Evolutionary conservation across 2,329 filamentous ascomycete species (phyloP).

Genomic region (Xylariaceae sp.): DNA sequence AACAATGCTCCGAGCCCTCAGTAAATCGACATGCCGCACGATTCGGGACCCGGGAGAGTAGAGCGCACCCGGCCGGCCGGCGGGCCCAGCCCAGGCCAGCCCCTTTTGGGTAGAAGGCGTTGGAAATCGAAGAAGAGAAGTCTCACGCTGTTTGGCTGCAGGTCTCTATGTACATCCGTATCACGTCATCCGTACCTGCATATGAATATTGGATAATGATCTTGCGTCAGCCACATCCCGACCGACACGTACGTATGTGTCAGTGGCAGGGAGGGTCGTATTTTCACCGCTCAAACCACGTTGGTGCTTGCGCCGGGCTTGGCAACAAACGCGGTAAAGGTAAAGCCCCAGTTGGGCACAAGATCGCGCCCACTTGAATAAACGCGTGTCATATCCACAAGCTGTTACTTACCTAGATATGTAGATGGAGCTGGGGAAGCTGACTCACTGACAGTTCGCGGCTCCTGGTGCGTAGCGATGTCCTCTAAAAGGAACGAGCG

Average conservation of each 20-base stretch:
- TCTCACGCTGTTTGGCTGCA: background rate
- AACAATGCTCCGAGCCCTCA: too few relatives aligned
- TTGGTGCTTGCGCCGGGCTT: background rate
- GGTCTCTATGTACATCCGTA: background rate
- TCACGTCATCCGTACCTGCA: constrained; percentile 21
- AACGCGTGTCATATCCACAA: background rate
- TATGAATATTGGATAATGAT: constrained; percentile 23
- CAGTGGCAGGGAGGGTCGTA: constrained; percentile 8
- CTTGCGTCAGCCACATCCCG: constrained; percentile 14
- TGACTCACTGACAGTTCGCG: too few relatives aligned
- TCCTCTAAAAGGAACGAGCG: too few relatives aligned
- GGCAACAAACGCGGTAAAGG: background rate
- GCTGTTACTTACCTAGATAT: background rate
- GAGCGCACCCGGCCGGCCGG: background rate
- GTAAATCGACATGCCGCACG: background rate
- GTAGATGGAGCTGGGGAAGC: too few relatives aligned
- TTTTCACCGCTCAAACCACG: constrained; percentile 18
- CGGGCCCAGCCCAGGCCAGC: background rate
- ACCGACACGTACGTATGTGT: constrained; percentile 20
- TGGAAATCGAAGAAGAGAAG: constrained; percentile 2
- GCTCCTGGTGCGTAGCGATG: too few relatives aligned
- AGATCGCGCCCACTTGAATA: constrained; percentile 2
- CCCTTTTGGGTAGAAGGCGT: background rate
- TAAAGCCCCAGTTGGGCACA: background rate
- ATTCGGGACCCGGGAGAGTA: too few relatives aligned